Evolutionary conservation across 2,329 filamentous ascomycete genomes (phyloP).

Genomic region (Aspergillus sp.): DNA sequence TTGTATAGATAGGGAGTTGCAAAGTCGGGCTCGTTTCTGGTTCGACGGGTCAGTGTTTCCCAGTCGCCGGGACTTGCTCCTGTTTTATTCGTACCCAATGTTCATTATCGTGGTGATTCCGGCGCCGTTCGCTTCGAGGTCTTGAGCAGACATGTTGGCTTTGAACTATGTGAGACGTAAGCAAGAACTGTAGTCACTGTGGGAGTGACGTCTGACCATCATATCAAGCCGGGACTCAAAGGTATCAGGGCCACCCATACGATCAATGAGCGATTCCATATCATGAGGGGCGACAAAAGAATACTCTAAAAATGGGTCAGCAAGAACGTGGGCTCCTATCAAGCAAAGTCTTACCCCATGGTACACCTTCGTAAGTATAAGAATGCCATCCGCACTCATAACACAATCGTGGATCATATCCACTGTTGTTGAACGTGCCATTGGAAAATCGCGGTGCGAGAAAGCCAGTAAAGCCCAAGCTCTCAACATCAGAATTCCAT

Average conservation of each 20-base stretch:
- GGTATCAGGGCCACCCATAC: constrained; percentile 53
- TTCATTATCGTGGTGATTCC: constrained; percentile 59
- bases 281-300: constrained; percentile 69
- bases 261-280: constrained; percentile 53
- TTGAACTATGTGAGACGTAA: constrained; percentile 41
- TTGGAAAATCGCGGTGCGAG: constrained; percentile 58
- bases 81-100: constrained; percentile 23
- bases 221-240: constrained; percentile 61
- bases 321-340: background rate
- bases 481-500: constrained; percentile 61
- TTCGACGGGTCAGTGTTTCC: background rate
- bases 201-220: constrained; percentile 36
- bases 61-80: background rate
- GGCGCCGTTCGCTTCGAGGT: constrained; percentile 31
- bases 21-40: constrained; percentile 66
- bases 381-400: constrained; percentile 67
- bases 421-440: constrained; percentile 48
- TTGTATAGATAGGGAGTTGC: constrained; percentile 68
- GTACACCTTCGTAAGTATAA: constrained; percentile 60
- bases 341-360: constrained; percentile 46
- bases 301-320: constrained; percentile 44
- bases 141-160: constrained; percentile 28
- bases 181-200: background rate
- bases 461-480: constrained; percentile 55
- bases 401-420: constrained; percentile 53